Evolutionary conservation across 805 yeast genomes (phyloP).

Genomic region (Scheffersomyces coipomensis): DNA sequence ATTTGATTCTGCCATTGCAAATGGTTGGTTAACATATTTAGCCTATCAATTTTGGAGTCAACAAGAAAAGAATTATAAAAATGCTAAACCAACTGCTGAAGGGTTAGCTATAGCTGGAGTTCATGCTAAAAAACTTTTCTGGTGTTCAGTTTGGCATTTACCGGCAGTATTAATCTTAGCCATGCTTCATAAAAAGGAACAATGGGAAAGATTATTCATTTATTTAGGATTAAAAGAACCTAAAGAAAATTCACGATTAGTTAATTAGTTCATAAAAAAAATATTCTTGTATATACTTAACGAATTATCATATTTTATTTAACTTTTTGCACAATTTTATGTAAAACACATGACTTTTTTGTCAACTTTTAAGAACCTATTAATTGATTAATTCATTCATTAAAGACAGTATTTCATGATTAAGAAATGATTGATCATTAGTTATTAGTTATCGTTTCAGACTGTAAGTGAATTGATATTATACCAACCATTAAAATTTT

Average conservation of each 20-base stretch:
- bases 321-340: too few species aligned
- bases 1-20: constrained; percentile 77
- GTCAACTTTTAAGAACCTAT: too few species aligned
- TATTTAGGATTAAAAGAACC: constrained; percentile 20
- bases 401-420: too few species aligned
- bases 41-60: constrained; percentile 85
- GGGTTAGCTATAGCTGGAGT: constrained; percentile 59
- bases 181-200: constrained; percentile 91
- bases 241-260: not conserved
- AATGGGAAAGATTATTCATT: constrained; percentile 68
- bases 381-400: too few species aligned
- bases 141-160: constrained; percentile 93
- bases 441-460: too few species aligned
- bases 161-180: constrained; percentile 89
- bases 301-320: too few species aligned
- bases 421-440: too few species aligned
- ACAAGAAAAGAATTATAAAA: constrained; percentile 60
- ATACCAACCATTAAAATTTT: too few species aligned
- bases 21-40: constrained; percentile 81
- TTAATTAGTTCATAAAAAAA: not conserved
- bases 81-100: constrained; percentile 46
- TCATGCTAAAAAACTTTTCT: constrained; percentile 82
- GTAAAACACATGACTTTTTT: too few species aligned
- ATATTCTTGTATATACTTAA: not conserved
- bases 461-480: too few species aligned